Base-by-base conservation (phyloP, 495 filamentous ascomycete species). In the Aspergillus funiculosus region DNA sequence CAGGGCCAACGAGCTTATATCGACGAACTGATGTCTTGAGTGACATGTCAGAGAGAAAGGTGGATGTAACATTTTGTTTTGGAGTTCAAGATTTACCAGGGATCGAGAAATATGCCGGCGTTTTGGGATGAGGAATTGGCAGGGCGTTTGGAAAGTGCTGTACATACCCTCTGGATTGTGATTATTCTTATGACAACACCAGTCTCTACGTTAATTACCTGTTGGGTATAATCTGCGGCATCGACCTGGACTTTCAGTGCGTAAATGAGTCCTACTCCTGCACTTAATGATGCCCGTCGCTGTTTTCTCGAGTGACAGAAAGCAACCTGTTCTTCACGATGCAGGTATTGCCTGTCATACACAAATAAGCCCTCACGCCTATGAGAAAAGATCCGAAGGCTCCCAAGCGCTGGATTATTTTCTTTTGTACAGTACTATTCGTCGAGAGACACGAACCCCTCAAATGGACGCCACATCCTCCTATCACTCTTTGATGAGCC, bases 21-120 rank as follows among this genome's bases (percentile, higher is more conserved):
- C 40, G 92, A 96, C 63, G 82, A 86, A 58, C 57, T 94, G 52
- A 72, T 95, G 73, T 70, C 68, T 27, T 71, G 52, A 64, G 13
- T 28, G 11, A 8, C 8, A 21, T 4, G n/a, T 17, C 17, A n/a
- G 30, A 8, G 6, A 13, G 7, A 13, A 14, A 11, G 1, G 20
- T 40, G 38, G 24, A 28, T 28, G 32, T 48, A 21, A 48, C 28
- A 44, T 34, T 32, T 25, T 18, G 22, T 15, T 17, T 25, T 39
- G 25, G 25, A 13, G n/a, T 19, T 19, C 24, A 20, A 9, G 18
- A 15, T n/a, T n/a, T n/a, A 29, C 30, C 19, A 19, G 32, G 15
- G 27, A 8, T 38, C 26, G 30, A 39, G 15, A 29, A 43, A 30
- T 34, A 46, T 25, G 1, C 22, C 25, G 49, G 43, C 43, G 43